These are phyloP conservation scores for Termitomyces eurrhizus DNA, from an alignment of 768 basidiomycete species.

Conservation along the genomic window DNA sequence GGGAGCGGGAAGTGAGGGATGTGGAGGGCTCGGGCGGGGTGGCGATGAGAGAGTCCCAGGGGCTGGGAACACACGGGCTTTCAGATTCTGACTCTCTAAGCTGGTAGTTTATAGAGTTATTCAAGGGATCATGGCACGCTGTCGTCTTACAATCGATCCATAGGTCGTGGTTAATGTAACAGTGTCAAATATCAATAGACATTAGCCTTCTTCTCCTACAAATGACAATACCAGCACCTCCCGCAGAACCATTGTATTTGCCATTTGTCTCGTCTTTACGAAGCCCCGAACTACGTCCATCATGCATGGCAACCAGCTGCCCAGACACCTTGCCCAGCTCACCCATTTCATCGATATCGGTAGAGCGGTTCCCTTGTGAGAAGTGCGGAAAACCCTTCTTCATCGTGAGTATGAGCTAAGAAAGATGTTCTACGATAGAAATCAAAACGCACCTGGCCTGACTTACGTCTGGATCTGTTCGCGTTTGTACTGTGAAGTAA, in stretches of 20 bases:
- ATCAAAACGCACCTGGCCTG: slow-evolving; percentile 44
- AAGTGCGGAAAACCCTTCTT: slow-evolving; percentile 78
- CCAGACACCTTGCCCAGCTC: slow-evolving; percentile 36
- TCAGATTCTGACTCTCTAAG: slow-evolving; percentile 75
- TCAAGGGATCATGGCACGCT: slow-evolving; percentile 27
- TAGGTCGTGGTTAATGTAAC: neutral
- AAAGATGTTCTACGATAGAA: neutral
- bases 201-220: no score
- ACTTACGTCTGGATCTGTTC: slow-evolving; percentile 60
- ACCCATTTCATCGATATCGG: slow-evolving; percentile 37
- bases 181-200: neutral
- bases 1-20: neutral
- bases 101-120: slow-evolving; percentile 17
- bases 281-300: slow-evolving; percentile 27
- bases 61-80: slow-evolving; percentile 53
- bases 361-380: slow-evolving; percentile 69
- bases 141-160: neutral
- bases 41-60: no score
- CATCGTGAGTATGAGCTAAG: slow-evolving; percentile 1
- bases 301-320: slow-evolving; percentile 37
- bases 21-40: no score
- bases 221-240: no score
- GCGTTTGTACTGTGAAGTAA: slow-evolving; percentile 30
- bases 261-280: slow-evolving; percentile 27
- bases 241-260: slow-evolving; percentile 11